phyloP scores from a whole-genome alignment of 306 rosid genomes.

The Prunus fruticosa region DNA sequence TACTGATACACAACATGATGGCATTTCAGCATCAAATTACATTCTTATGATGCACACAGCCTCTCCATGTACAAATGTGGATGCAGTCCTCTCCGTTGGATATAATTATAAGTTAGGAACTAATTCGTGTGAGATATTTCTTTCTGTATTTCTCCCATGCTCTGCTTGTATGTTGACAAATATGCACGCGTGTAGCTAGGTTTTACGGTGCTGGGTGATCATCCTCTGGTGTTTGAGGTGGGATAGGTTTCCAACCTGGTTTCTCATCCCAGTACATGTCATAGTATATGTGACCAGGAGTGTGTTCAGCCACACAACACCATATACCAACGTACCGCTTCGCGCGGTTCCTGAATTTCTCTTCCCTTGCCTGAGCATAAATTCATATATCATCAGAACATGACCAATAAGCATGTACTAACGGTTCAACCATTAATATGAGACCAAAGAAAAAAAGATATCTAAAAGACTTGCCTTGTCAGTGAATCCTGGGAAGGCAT shows the following conservation, averaged over 20 bases:
- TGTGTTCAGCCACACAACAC: constrained; percentile 79
- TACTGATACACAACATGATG: constrained; percentile 17
- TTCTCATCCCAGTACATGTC: constrained; percentile 99
- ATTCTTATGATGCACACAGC: constrained; percentile 18
- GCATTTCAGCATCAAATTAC: constrained; percentile 18
- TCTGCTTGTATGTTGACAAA: background rate
- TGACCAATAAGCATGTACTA: background rate
- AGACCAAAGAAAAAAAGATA: background rate
- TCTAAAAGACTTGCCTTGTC: constrained; percentile 55
- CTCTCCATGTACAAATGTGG: constrained; percentile 17
- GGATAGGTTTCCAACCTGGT: constrained; percentile 83
- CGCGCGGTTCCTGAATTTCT: constrained; percentile 67
- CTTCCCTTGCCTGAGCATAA: constrained; percentile 58
- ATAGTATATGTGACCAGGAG: constrained; percentile 87
- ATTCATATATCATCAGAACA: constrained; percentile 14
- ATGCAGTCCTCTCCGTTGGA: background rate
- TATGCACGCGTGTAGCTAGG: background rate
- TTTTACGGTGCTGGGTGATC: constrained; percentile 84
- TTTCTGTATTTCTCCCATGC: background rate
- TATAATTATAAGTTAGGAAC: constrained; percentile 19
- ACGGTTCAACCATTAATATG: background rate
- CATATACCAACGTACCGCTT: constrained; percentile 86
- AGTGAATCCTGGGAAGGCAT: constrained; percentile 64
- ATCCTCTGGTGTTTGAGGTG: constrained; percentile 75
- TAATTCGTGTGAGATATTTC: background rate